Percentiles rank a stretch among this genome's conserved stretches.
phyloP scores from a whole-genome alignment of 73 alveolate species.

The Symbiodinium natans region DNA sequence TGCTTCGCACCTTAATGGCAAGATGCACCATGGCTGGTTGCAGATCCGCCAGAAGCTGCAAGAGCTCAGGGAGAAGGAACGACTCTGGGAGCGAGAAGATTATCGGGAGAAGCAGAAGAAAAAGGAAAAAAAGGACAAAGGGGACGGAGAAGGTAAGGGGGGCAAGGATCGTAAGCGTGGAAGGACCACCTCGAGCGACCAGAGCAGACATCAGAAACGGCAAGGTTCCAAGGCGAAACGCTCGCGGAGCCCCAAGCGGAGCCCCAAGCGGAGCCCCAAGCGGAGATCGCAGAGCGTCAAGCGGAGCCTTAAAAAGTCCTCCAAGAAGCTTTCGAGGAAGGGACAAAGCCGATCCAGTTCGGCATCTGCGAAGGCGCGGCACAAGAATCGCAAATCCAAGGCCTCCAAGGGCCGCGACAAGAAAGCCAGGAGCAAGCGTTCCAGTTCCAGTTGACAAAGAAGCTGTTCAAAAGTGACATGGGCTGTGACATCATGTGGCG shows the following conservation, averaged over 20 bases:
- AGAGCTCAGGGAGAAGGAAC: conserved; percentile 12
- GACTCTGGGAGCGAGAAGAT: conserved; percentile 25
- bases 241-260: not conserved
- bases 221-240: not conserved
- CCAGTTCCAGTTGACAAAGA: not conserved
- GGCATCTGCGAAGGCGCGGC: not conserved
- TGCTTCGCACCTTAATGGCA: not conserved
- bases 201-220: no score
- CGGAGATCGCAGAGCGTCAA: no score
- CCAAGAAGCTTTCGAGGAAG: not conserved
- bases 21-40: conserved; percentile 18
- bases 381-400: not conserved
- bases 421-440: not conserved
- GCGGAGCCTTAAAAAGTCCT: no score
- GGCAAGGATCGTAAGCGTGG: not conserved
- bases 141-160: no score
- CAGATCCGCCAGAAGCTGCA: conserved; percentile 16
- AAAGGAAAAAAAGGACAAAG: not conserved
- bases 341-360: not conserved
- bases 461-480: no score
- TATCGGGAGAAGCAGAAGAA: conserved; percentile 2
- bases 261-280: no score
- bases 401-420: not conserved
- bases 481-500: no score
- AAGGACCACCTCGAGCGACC: not conserved